A percentile compares a stretch with the other conserved stretches of the same genome.
phyloP scores from a whole-genome alignment of 1,284 basidiomycete genomes.

The Pterulicium gracile region DNA sequence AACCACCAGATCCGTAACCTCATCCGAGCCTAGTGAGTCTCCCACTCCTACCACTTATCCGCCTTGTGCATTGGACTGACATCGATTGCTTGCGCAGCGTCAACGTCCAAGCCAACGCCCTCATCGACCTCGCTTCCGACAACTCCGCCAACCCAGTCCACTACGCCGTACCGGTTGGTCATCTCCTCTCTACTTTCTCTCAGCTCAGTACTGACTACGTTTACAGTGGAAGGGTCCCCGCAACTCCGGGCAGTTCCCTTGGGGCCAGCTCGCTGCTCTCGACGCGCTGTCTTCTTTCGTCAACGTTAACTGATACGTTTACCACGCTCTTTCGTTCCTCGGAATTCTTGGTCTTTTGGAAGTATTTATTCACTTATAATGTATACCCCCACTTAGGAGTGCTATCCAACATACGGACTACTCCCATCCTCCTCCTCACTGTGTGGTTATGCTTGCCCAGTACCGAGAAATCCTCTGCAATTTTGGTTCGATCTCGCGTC shows the following conservation, averaged over 20 bases:
- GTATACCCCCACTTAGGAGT: too few relatives aligned
- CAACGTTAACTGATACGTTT: too few relatives aligned
- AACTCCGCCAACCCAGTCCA: not conserved
- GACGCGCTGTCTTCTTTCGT: not conserved
- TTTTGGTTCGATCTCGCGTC: too few relatives aligned
- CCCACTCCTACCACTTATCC: not conserved
- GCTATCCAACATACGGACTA: too few relatives aligned
- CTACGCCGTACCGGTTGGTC: not conserved
- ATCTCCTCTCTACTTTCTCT: not conserved
- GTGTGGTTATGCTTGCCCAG: too few relatives aligned
- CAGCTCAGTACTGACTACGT: not conserved
- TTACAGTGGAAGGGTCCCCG: not conserved
- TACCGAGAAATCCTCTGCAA: too few relatives aligned
- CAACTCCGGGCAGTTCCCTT: not conserved
- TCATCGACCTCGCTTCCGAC: not conserved
- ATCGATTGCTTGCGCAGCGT: not conserved
- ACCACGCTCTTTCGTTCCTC: too few relatives aligned
- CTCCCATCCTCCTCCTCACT: too few relatives aligned
- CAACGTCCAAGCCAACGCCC: not conserved
- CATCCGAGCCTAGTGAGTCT: not conserved
- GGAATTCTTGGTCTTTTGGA: too few relatives aligned
- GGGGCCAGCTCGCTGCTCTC: conserved; percentile 1
- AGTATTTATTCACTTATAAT: too few relatives aligned
- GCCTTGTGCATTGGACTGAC: not conserved
- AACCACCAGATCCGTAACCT: not conserved